Evolutionary conservation across 805 yeast genomes (phyloP).

Genomic region (Metschnikowia corniflorae): DNA sequence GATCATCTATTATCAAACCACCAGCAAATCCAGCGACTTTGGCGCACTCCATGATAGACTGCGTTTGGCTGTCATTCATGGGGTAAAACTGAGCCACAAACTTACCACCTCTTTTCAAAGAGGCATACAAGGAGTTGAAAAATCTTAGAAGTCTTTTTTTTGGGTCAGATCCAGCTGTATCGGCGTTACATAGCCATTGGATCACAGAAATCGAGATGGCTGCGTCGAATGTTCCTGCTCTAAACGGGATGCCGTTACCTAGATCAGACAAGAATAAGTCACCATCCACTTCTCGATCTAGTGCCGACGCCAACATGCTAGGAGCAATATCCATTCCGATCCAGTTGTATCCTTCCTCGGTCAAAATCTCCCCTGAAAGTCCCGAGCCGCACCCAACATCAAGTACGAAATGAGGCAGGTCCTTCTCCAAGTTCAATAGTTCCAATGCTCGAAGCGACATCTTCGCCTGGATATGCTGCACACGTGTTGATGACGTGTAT

Average conservation of each 20-base stretch:
- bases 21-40: constrained; percentile 95
- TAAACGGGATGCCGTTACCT: constrained; percentile 90
- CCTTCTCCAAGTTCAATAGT: constrained; percentile 64
- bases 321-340: constrained; percentile 95
- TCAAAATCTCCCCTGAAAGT: constrained; percentile 85
- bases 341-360: constrained; percentile 94
- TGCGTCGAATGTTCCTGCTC: constrained; percentile 96
- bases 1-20: constrained; percentile 90
- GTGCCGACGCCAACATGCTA: constrained; percentile 90
- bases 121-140: constrained; percentile 83
- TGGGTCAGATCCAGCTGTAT: constrained; percentile 77
- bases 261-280: constrained; percentile 89
- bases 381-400: constrained; percentile 99
- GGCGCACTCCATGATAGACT: constrained; percentile 76
- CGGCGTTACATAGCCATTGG: constrained; percentile 98
- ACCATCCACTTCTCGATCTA: constrained; percentile 91
- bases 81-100: constrained; percentile 98
- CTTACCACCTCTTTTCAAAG: constrained; percentile 90
- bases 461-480: constrained; percentile 96
- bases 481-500: constrained; percentile 91
- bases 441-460: constrained; percentile 95
- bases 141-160: constrained; percentile 73
- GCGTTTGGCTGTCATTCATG: constrained; percentile 78
- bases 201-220: constrained; percentile 93
- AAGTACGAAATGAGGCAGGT: constrained; percentile 62